Conservation (phyloP, 148 eudicot species). For the Fallopia convolvulus region DNA sequence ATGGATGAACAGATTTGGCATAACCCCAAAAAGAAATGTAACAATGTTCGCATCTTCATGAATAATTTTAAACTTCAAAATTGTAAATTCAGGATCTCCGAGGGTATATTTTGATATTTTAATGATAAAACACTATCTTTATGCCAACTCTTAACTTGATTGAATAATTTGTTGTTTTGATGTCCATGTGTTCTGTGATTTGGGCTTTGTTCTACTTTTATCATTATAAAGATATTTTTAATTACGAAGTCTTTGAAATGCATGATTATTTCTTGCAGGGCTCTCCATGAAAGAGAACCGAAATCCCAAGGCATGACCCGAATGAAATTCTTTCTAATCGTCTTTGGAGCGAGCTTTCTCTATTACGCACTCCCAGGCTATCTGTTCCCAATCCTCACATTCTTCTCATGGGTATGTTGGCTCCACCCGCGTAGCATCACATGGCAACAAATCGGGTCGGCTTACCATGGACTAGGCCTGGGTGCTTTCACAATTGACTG, state of each 20-base stretch:
- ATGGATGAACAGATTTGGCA: constrained; percentile 2
- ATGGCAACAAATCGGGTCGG: constrained; percentile 93
- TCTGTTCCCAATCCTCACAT: constrained; percentile 75
- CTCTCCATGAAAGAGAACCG: constrained; percentile 84
- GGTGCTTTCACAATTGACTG: constrained; percentile 98
- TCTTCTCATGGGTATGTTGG: constrained; percentile 99
- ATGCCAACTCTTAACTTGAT: not conserved
- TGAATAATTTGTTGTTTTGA: not conserved
- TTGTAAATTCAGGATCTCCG: not conserved
- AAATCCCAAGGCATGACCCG: constrained; percentile 70
- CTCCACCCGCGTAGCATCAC: constrained; percentile 88
- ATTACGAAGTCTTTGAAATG: too few relatives aligned
- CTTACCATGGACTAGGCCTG: constrained; percentile 87
- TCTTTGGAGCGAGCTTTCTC: constrained; percentile 64
- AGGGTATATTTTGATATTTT: not conserved
- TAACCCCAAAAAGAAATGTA: not conserved
- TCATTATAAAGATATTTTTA: too few relatives aligned
- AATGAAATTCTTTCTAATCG: constrained; percentile 80
- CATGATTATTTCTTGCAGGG: constrained; percentile 37
- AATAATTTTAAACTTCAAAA: not conserved
- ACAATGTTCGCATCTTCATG: not conserved
- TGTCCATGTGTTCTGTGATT: not conserved
- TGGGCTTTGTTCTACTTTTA: not conserved
- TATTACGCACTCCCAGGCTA: constrained; percentile 95
- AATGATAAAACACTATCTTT: not conserved